A percentile compares a stretch with the other conserved stretches of the same genome.
These are phyloP conservation scores for Cryptococcus depauperatus DNA, from an alignment of 1,284 basidiomycete species.

Conservation along the genomic window DNA sequence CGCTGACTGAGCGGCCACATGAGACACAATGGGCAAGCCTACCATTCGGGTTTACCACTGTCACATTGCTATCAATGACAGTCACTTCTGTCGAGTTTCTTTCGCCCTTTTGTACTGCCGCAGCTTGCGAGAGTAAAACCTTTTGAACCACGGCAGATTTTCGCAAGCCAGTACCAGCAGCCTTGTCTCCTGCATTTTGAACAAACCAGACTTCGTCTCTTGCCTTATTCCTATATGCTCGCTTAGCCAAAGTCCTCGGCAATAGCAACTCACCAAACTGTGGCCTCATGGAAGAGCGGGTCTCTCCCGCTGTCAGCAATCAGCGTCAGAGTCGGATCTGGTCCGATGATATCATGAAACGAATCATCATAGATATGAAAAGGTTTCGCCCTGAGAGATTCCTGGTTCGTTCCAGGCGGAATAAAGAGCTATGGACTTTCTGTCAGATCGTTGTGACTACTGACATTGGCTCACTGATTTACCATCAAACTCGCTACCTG, in stretches of 20 bases:
- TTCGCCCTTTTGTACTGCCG: conserved; percentile 45
- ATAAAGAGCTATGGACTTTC: conserved; percentile 39
- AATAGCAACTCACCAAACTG: conserved; percentile 49
- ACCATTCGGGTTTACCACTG: conserved; percentile 67
- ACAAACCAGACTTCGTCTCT: conserved; percentile 55
- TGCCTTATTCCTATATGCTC: conserved; percentile 41
- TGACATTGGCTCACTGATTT: conserved; percentile 20
- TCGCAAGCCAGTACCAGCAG: conserved; percentile 45
- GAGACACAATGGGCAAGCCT: conserved; percentile 1
- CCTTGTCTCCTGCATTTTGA: conserved; percentile 48
- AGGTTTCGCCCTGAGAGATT: conserved; percentile 29
- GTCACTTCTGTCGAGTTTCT: conserved; percentile 49
- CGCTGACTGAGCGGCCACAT: not conserved
- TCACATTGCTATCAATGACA: conserved; percentile 46
- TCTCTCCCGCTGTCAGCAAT: conserved; percentile 53
- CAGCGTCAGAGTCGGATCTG: conserved; percentile 52
- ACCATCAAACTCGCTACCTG: conserved; percentile 20
- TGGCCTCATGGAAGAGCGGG: conserved; percentile 67
- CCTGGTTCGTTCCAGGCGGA: conserved; percentile 26
- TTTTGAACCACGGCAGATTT: conserved; percentile 49
- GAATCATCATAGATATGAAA: conserved; percentile 60
- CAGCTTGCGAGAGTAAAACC: conserved; percentile 45
- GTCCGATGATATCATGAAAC: conserved; percentile 57
- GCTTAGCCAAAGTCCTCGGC: not conserved
- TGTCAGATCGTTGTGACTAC: not conserved